phyloP scores from a whole-genome alignment of 257 asterid genomes.

The Solanum infundibuliforme region DNA sequence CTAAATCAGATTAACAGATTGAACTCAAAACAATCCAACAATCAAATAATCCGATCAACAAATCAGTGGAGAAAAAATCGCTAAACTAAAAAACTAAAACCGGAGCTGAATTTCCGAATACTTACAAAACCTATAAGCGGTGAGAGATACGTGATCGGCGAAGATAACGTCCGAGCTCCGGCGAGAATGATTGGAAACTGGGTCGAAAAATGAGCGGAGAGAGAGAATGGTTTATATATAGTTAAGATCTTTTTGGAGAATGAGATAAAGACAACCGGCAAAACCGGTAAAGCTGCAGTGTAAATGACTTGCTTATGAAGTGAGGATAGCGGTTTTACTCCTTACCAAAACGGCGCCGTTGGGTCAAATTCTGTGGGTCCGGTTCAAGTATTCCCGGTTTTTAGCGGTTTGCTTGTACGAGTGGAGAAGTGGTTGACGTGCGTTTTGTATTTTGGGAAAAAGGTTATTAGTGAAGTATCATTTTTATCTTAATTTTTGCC shows the following conservation, averaged over 20 bases:
- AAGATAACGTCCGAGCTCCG: conserved; percentile 1
- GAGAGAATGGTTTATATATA: not conserved
- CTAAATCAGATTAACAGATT: not conserved
- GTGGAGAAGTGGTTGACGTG: not conserved
- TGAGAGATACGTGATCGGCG: not conserved
- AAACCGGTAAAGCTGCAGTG: not conserved
- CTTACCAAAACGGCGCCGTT: not conserved
- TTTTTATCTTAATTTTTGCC: not conserved
- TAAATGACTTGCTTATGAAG: not conserved
- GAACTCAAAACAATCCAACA: not conserved
- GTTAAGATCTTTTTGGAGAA: not conserved
- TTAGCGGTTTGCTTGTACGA: not conserved
- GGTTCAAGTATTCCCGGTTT: not conserved
- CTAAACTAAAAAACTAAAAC: not conserved
- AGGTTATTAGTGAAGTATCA: not conserved
- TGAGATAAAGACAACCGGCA: not conserved
- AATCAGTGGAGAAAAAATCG: not conserved
- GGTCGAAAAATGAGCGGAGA: not conserved
- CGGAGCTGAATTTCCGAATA: not conserved
- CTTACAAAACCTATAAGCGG: not conserved
- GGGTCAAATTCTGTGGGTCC: not conserved
- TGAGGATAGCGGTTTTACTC: not conserved
- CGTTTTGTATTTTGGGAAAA: not conserved
- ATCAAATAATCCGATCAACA: not conserved
- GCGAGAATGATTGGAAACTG: not conserved